Conservation (phyloP, 768 basidiomycete species). For the Nidula microcarpa region DNA sequence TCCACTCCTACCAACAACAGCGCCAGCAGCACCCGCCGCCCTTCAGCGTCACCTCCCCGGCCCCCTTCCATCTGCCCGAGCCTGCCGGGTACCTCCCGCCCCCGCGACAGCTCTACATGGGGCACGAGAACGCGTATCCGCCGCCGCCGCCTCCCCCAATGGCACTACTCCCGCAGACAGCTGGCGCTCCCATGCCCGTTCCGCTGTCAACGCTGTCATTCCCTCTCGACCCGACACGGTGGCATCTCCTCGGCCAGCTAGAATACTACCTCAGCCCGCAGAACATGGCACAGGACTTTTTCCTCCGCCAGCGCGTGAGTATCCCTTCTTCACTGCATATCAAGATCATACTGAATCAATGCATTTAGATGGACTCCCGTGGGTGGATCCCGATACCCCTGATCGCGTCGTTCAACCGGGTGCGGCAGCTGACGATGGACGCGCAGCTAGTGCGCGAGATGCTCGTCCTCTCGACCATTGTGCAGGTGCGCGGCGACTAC, state of each 20-base stretch:
- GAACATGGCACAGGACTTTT: conserved; percentile 87
- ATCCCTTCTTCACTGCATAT: conserved; percentile 3
- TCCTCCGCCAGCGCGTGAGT: conserved; percentile 72
- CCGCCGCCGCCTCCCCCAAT: conserved; percentile 19
- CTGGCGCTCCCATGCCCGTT: conserved; percentile 36
- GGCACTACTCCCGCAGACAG: conserved; percentile 10
- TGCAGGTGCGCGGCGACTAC: conserved; percentile 66
- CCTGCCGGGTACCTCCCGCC: conserved; percentile 25
- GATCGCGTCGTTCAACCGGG: conserved; percentile 86
- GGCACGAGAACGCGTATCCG: conserved; percentile 22
- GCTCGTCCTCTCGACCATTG: conserved; percentile 57
- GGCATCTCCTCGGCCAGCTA: conserved; percentile 74
- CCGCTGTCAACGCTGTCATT: conserved; percentile 45
- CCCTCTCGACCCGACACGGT: conserved; percentile 63
- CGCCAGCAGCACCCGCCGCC: conserved; percentile 27
- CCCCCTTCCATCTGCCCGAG: conserved; percentile 19
- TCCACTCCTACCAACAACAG: conserved; percentile 10
- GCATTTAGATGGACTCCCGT: conserved; percentile 75
- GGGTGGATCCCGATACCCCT: conserved; percentile 85
- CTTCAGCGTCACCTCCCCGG: conserved; percentile 22
- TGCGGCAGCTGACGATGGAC: conserved; percentile 62
- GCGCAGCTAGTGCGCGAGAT: conserved; percentile 65
- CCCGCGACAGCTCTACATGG: conserved; percentile 18
- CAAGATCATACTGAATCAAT: not conserved
- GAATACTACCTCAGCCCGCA: conserved; percentile 92